Percentiles rank a stretch among this genome's conserved stretches.
These are phyloP conservation scores for Dissophora ornata DNA, from an alignment of 192 early-diverging fungal species.

Conservation along the genomic window DNA sequence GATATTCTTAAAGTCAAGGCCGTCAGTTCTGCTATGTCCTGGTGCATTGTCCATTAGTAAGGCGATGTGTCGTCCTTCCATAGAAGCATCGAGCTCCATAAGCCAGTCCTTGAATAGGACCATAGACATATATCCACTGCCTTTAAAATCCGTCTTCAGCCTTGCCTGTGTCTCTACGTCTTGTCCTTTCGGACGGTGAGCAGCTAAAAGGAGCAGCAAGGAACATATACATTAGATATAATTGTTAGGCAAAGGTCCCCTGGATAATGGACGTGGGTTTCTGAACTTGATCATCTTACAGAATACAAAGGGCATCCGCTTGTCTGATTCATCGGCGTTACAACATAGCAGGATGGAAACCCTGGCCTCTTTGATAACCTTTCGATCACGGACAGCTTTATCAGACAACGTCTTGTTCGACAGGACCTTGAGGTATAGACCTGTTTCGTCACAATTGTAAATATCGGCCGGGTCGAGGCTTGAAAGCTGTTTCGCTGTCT, in stretches of 20 bases:
- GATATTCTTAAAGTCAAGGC: background rate
- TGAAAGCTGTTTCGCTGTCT: background rate
- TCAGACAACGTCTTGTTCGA: background rate
- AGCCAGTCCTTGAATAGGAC: slow-evolving; percentile 3
- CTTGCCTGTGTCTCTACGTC: background rate
- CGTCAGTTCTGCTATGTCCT: background rate
- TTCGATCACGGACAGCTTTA: background rate
- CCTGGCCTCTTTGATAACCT: background rate
- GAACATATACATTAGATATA: background rate
- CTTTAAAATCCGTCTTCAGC: background rate
- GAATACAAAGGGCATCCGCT: background rate
- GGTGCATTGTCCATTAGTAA: slow-evolving; percentile 11
- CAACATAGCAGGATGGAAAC: slow-evolving; percentile 6
- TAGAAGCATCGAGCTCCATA: background rate
- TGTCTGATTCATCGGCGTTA: background rate
- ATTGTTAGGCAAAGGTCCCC: background rate
- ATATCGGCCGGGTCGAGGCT: background rate
- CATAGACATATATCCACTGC: slow-evolving; percentile 2
- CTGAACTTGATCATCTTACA: background rate
- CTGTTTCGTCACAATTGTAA: slow-evolving; percentile 1
- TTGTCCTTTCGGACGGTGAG: background rate
- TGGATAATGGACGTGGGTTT: background rate
- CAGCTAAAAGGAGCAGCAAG: background rate
- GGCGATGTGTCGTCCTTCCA: slow-evolving; percentile 4
- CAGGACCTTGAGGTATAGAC: slow-evolving; percentile 2